A percentile compares a stretch with the other conserved stretches of the same genome.
These are phyloP conservation scores for Saccharomycopsis hybrid DNA, from an alignment of 1,139 yeast species.

Conservation along the genomic window DNA sequence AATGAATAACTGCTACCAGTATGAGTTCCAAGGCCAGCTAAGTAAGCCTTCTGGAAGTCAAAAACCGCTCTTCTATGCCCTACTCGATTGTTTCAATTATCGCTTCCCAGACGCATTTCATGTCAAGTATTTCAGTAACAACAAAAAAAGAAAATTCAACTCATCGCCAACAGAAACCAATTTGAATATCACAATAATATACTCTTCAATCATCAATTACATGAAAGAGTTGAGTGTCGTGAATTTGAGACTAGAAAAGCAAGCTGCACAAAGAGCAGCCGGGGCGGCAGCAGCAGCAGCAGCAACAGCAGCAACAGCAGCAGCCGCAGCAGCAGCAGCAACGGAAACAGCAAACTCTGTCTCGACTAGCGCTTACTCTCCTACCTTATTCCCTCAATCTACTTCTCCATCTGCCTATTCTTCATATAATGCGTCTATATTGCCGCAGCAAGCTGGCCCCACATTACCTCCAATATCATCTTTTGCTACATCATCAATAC, in stretches of 20 bases:
- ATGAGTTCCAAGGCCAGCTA: slow-evolving; percentile 6
- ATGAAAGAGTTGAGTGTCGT: slow-evolving; percentile 1
- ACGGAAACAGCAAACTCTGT: not conserved
- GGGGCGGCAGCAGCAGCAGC: too few relatives aligned
- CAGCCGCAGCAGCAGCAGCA: not conserved
- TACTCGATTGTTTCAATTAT: slow-evolving; percentile 10
- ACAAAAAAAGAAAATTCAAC: not conserved
- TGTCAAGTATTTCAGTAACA: slow-evolving; percentile 11
- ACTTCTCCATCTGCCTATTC: not conserved
- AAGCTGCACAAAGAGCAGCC: not conserved
- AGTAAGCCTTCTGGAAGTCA: slow-evolving; percentile 3
- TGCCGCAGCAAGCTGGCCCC: not conserved
- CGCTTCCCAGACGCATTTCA: slow-evolving; percentile 14
- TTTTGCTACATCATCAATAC: not conserved
- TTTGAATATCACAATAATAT: slow-evolving; percentile 4
- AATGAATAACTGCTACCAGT: slow-evolving; percentile 13
- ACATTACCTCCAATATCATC: not conserved
- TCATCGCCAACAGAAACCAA: not conserved
- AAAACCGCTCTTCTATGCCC: slow-evolving; percentile 5
- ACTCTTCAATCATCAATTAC: slow-evolving; percentile 7
- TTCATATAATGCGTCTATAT: not conserved
- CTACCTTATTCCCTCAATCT: not conserved
- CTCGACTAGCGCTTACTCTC: not conserved
- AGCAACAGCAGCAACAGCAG: not conserved
- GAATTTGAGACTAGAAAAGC: too few relatives aligned